Conservation (phyloP, 1,139 yeast genomes). For the Meyerozyma carpophila region DNA sequence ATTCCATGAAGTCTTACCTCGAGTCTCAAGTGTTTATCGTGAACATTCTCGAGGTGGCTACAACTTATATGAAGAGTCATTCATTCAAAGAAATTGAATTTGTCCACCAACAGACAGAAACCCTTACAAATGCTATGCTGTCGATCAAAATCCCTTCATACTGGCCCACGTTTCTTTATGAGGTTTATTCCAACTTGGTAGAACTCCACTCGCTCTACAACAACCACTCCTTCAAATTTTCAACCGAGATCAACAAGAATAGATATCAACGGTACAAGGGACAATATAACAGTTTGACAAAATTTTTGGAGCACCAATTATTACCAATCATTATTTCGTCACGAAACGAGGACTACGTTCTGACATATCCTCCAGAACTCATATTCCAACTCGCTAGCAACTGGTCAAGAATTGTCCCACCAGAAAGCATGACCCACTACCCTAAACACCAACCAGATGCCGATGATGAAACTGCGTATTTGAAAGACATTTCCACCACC, state of each 20-base stretch:
- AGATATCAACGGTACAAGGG: conserved; percentile 7
- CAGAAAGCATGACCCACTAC: conserved; percentile 15
- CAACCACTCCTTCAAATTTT: conserved; percentile 4
- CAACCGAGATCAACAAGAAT: conserved; percentile 2
- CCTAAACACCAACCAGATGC: conserved; percentile 4
- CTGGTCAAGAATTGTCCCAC: conserved; percentile 20
- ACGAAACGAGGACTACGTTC: conserved; percentile 13
- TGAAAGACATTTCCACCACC: conserved; percentile 16
- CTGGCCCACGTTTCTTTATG: conserved; percentile 18
- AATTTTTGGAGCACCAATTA: conserved; percentile 8
- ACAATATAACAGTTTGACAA: conserved; percentile 10
- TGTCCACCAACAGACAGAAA: conserved; percentile 5
- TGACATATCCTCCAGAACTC: conserved; percentile 16
- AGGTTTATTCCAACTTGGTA: conserved; percentile 17
- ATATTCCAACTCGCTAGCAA: conserved; percentile 17
- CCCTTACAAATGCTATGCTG: neutral
- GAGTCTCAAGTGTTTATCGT: conserved; percentile 10
- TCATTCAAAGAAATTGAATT: neutral
- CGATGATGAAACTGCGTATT: conserved; percentile 11
- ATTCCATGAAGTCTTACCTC: conserved; percentile 16
- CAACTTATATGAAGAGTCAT: neutral
- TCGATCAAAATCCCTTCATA: conserved; percentile 22
- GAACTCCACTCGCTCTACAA: conserved; percentile 12
- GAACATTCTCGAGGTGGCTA: conserved; percentile 2
- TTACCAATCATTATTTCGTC: conserved; percentile 10